These are phyloP conservation scores for Eimeria tenella DNA, from an alignment of 169 alveolate genomes.

Conservation along the genomic window DNA sequence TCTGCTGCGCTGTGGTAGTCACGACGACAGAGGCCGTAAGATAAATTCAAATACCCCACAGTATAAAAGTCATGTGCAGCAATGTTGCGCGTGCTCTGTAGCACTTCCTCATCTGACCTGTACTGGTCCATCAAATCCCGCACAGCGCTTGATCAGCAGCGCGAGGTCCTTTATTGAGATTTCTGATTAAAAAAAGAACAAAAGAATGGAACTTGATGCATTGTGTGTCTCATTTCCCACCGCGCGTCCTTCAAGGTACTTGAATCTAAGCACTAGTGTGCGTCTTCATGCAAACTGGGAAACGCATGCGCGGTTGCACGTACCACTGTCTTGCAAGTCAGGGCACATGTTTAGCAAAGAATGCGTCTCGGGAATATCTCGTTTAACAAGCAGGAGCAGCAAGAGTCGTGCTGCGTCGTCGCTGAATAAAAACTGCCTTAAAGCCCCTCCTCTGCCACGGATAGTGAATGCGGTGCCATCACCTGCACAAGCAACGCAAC, in stretches of 20 bases:
- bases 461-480: slow-evolving; percentile 65
- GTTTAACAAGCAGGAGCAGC: slow-evolving; percentile 57
- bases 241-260: not conserved
- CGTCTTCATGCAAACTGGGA: not conserved
- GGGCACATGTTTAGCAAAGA: slow-evolving; percentile 59
- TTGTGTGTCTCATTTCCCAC: not conserved
- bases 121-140: slow-evolving; percentile 43
- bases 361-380: slow-evolving; percentile 56
- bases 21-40: not conserved
- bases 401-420: slow-evolving; percentile 80
- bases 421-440: slow-evolving; percentile 83
- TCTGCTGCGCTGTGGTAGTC: not conserved
- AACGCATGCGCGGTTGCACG: not conserved
- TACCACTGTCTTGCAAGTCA: slow-evolving; percentile 62
- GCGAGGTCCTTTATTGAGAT: slow-evolving; percentile 41
- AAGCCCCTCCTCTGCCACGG: slow-evolving; percentile 80
- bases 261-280: not conserved
- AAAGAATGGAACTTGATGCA: too few species aligned
- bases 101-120: slow-evolving; percentile 19
- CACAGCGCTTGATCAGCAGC: slow-evolving; percentile 41
- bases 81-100: too few species aligned
- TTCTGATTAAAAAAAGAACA: not conserved
- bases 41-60: too few species aligned
- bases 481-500: slow-evolving; percentile 9
- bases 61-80: too few species aligned